Conservation (phyloP, 805 yeast species). For the Cyberlindnera subsufficiens region DNA sequence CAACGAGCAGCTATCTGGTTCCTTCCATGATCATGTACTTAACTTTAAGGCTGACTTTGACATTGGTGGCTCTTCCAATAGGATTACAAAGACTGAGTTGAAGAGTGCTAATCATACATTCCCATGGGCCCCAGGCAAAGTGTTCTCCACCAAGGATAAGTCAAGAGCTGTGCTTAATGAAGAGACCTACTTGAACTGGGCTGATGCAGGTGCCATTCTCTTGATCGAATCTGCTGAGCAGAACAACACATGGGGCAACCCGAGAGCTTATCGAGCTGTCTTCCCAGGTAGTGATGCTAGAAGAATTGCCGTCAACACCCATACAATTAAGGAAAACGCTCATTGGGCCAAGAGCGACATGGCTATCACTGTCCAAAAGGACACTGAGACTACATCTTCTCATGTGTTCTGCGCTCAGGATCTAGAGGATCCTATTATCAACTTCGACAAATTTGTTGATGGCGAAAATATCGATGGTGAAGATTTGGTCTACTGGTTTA, state of each 20-base stretch:
- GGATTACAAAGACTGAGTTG: slow-evolving; percentile 12
- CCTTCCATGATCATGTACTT: slow-evolving; percentile 25
- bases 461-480: slow-evolving; percentile 23
- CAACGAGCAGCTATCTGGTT: slow-evolving; percentile 22
- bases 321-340: slow-evolving; percentile 16
- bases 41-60: slow-evolving; percentile 25
- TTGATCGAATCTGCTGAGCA: slow-evolving; percentile 22
- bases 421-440: slow-evolving; percentile 19
- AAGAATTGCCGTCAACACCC: slow-evolving; percentile 15
- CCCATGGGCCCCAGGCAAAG: slow-evolving; percentile 24
- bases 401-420: slow-evolving; percentile 20
- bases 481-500: slow-evolving; percentile 26
- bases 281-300: slow-evolving; percentile 19
- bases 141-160: slow-evolving; percentile 15
- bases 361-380: slow-evolving; percentile 21
- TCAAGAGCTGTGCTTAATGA: slow-evolving; percentile 11
- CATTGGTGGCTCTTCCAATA: slow-evolving; percentile 23
- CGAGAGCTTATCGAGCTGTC: slow-evolving; percentile 24
- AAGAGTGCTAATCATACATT: slow-evolving; percentile 14
- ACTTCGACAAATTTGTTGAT: slow-evolving; percentile 21
- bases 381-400: slow-evolving; percentile 22
- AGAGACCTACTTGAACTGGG: slow-evolving; percentile 20
- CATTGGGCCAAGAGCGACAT: slow-evolving; percentile 22
- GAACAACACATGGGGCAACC: slow-evolving; percentile 23
- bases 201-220: slow-evolving; percentile 20